Percentiles rank a stretch among this genome's conserved stretches.
Evolutionary conservation across 129 eudicot species (phyloP).

Genomic region (Helichrysum umbraculigerum): DNA sequence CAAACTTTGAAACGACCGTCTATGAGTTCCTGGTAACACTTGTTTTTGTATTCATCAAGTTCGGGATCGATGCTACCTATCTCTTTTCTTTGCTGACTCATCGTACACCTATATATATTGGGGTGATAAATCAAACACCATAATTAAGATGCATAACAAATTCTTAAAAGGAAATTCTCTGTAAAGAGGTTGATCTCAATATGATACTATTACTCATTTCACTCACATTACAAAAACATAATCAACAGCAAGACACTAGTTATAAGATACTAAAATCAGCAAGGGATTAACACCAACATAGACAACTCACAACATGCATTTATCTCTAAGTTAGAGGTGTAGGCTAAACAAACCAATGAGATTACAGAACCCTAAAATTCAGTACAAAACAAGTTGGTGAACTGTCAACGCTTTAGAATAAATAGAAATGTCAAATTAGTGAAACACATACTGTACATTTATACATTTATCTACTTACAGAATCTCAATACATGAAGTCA

Average conservation of each 20-base stretch:
- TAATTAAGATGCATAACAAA: neutral
- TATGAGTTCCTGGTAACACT: constrained; percentile 48
- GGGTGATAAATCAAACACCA: neutral
- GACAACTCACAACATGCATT: neutral
- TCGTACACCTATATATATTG: constrained; percentile 4
- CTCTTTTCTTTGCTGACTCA: constrained; percentile 42
- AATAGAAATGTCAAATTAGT: neutral
- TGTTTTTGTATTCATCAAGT: constrained; percentile 38
- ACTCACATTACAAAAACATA: neutral
- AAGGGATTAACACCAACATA: neutral
- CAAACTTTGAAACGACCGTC: constrained; percentile 29
- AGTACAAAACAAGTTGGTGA: too few species aligned
- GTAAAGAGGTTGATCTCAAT: neutral
- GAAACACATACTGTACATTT: neutral
- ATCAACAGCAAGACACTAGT: neutral
- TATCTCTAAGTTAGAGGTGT: neutral
- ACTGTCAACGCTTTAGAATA: too few species aligned
- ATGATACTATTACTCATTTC: neutral
- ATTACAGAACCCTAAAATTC: neutral
- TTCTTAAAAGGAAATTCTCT: neutral
- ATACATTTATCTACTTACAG: neutral
- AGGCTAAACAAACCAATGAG: neutral
- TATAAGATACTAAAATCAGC: neutral
- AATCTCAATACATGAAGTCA: neutral
- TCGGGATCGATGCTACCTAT: constrained; percentile 36